A percentile compares a stretch with the other conserved stretches of the same genome.
phyloP scores from a whole-genome alignment of 441 rosid genomes.

The Adansonia madagascariensis region DNA sequence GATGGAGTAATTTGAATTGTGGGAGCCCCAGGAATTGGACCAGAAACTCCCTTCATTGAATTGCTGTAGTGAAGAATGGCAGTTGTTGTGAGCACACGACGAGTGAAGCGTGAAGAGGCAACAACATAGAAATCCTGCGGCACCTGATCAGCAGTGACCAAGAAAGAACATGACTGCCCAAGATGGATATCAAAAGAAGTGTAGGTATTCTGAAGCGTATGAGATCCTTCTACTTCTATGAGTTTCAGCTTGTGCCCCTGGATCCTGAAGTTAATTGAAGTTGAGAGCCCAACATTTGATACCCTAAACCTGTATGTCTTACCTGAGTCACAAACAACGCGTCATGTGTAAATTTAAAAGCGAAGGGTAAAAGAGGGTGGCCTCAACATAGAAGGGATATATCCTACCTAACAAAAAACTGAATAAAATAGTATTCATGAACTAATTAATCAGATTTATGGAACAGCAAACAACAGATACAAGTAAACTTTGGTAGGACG shows the following conservation, averaged over 20 bases:
- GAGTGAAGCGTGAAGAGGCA: constrained; percentile 60
- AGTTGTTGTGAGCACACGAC: constrained; percentile 56
- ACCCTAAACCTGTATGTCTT: constrained; percentile 69
- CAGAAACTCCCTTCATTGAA: constrained; percentile 53
- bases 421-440: background rate
- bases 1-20: constrained; percentile 55
- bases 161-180: constrained; percentile 66
- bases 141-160: constrained; percentile 58
- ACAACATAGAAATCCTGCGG: constrained; percentile 59
- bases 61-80: constrained; percentile 70
- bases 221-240: constrained; percentile 73
- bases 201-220: constrained; percentile 60
- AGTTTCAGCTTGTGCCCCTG: constrained; percentile 70
- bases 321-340: constrained; percentile 32
- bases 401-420: background rate
- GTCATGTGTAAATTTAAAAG: background rate
- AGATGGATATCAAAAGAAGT: constrained; percentile 60
- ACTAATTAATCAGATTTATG: background rate
- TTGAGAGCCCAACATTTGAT: constrained; percentile 61
- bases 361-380: background rate
- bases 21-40: constrained; percentile 62
- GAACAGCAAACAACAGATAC: background rate
- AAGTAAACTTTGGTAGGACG: background rate
- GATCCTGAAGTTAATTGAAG: constrained; percentile 64
- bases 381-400: background rate